Evolutionary conservation across 2,329 filamentous ascomycete genomes (phyloP).

Genomic region (Zymoseptoria tritici): DNA sequence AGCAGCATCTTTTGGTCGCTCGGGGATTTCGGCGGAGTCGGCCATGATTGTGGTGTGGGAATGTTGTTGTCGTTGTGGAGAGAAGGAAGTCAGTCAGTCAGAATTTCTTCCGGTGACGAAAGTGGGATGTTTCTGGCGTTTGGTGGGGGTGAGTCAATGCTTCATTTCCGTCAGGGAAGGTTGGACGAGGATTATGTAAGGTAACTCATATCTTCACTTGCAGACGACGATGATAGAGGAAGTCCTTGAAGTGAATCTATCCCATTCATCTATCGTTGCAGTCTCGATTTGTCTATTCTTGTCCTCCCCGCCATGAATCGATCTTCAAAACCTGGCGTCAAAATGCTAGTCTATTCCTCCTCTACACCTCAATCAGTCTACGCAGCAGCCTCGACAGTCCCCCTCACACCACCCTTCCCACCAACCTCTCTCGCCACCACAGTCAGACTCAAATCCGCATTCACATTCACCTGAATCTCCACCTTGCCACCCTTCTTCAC

Average conservation of each 20-base stretch:
- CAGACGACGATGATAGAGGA: no score
- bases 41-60: conserved; percentile 13
- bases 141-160: background rate
- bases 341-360: background rate
- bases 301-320: background rate
- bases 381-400: conserved; percentile 39
- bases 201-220: background rate
- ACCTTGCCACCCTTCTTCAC: conserved; percentile 86
- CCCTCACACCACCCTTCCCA: conserved; percentile 74
- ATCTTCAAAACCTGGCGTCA: background rate
- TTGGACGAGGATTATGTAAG: background rate
- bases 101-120: background rate
- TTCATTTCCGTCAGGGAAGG: background rate
- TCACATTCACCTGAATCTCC: conserved; percentile 87
- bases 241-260: background rate
- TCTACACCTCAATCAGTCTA: background rate
- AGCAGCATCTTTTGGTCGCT: conserved; percentile 25
- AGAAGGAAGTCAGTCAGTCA: background rate
- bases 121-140: background rate
- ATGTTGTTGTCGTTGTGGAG: background rate
- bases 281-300: background rate
- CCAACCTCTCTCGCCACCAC: conserved; percentile 80
- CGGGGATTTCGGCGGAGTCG: conserved; percentile 20
- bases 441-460: conserved; percentile 68
- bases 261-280: background rate